These are phyloP conservation scores for Tulasnella sp. DNA, from an alignment of 768 basidiomycete species.

Conservation along the genomic window DNA sequence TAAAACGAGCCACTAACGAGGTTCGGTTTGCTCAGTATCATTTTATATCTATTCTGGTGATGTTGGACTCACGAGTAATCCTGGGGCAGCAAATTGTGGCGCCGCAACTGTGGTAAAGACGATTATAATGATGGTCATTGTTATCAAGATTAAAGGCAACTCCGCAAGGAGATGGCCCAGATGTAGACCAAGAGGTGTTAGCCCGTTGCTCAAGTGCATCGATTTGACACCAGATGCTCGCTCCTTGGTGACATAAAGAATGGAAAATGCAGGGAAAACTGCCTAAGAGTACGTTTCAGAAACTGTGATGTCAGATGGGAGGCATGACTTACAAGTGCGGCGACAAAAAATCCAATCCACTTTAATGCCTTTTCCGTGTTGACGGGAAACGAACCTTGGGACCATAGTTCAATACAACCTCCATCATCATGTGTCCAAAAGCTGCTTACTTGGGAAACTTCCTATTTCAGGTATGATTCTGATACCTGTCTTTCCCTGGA, in stretches of 20 bases:
- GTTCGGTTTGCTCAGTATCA: neutral
- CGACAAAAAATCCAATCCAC: slow-evolving; percentile 62
- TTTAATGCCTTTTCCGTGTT: slow-evolving; percentile 50
- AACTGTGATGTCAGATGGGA: neutral
- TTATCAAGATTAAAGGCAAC: slow-evolving; percentile 42
- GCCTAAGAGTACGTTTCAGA: slow-evolving; percentile 30
- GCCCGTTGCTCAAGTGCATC: slow-evolving; percentile 70
- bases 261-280: slow-evolving; percentile 71
- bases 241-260: slow-evolving; percentile 63
- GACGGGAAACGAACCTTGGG: slow-evolving; percentile 26
- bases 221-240: slow-evolving; percentile 57
- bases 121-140: slow-evolving; percentile 50
- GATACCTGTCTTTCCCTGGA: slow-evolving; percentile 39
- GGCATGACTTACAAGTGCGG: slow-evolving; percentile 43
- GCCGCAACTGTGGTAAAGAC: slow-evolving; percentile 40
- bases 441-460: slow-evolving; percentile 1
- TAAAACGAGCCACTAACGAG: slow-evolving; percentile 57
- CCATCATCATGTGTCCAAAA: neutral
- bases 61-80: slow-evolving; percentile 41
- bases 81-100: slow-evolving; percentile 55
- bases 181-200: slow-evolving; percentile 34
- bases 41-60: too few species aligned
- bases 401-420: neutral
- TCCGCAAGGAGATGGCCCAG: slow-evolving; percentile 70
- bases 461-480: slow-evolving; percentile 2